Percentiles rank a stretch among this genome's conserved stretches.
Evolutionary conservation across 371 early-diverging fungal genomes (phyloP).

Genomic region (Dinochytrium kinnereticum): DNA sequence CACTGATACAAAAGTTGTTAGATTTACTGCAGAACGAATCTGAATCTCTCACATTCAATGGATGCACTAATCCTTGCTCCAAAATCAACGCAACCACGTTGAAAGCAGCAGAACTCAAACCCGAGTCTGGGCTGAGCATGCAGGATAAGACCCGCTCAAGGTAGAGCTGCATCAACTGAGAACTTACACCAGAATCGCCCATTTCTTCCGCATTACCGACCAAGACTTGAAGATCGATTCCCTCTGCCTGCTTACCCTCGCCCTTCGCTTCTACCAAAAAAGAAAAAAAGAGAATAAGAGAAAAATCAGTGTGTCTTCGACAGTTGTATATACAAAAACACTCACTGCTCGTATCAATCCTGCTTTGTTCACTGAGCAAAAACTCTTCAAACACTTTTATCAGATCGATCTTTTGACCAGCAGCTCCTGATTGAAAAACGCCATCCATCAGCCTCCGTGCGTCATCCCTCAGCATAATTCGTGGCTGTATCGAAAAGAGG

Average conservation of each 20-base stretch:
- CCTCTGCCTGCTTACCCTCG: constrained; percentile 9
- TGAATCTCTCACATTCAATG: constrained; percentile 62
- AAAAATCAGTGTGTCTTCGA: neutral
- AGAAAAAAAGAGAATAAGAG: neutral
- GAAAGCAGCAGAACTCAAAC: constrained; percentile 69
- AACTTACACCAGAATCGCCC: constrained; percentile 82
- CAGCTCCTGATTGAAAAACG: constrained; percentile 60
- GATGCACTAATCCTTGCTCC: constrained; percentile 88
- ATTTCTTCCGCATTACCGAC: constrained; percentile 80
- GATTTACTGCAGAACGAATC: neutral
- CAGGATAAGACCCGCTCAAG: constrained; percentile 73
- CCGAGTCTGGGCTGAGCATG: constrained; percentile 56
- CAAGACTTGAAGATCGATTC: constrained; percentile 70
- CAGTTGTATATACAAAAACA: too few species aligned
- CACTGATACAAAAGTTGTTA: constrained; percentile 35
- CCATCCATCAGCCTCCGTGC: constrained; percentile 71
- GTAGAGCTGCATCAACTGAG: constrained; percentile 84
- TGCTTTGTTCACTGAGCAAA: constrained; percentile 61
- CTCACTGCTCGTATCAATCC: constrained; percentile 52
- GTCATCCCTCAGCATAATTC: constrained; percentile 63
- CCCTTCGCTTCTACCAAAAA: neutral
- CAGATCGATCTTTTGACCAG: constrained; percentile 66
- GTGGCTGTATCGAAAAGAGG: constrained; percentile 73
- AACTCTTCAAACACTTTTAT: constrained; percentile 74
- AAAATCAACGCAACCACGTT: constrained; percentile 77